Evolutionary conservation across 2,329 filamentous ascomycete species (phyloP).

Genomic region (Amphichorda felina): DNA sequence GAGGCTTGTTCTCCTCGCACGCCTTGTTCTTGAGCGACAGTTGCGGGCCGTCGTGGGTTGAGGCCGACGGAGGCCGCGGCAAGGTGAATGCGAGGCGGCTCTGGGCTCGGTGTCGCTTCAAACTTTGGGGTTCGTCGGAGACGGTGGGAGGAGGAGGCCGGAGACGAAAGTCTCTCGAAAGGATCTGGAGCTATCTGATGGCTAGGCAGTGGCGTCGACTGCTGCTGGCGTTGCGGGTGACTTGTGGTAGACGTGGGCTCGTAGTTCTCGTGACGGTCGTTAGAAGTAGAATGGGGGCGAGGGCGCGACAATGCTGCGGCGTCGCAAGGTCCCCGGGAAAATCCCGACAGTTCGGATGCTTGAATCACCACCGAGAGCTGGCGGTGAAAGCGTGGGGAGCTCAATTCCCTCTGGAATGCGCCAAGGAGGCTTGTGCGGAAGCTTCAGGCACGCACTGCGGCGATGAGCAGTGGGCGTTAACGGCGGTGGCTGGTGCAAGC

Average conservation of each 20-base stretch:
- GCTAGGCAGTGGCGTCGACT: constrained; percentile 12
- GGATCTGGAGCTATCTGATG: constrained; percentile 20
- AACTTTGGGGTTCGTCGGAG: constrained; percentile 42
- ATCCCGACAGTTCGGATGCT: constrained; percentile 34
- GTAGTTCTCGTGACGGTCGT: constrained; percentile 45
- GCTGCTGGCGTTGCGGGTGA: constrained; percentile 30
- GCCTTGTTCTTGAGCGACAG: too few relatives aligned
- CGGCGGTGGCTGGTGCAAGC: neutral
- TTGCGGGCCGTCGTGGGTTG: constrained; percentile 18
- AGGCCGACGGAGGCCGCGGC: constrained; percentile 36
- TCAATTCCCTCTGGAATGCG: constrained; percentile 1
- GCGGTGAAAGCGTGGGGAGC: constrained; percentile 1
- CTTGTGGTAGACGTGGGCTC: constrained; percentile 29
- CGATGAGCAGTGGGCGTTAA: neutral
- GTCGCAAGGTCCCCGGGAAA: constrained; percentile 19
- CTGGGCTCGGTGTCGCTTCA: constrained; percentile 28
- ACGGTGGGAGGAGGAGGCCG: constrained; percentile 31
- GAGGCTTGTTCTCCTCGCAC: too few relatives aligned
- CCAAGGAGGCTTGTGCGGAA: neutral
- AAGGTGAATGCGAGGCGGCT: constrained; percentile 29
- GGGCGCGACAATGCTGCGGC: constrained; percentile 34
- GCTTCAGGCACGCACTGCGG: neutral
- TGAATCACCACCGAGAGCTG: constrained; percentile 21
- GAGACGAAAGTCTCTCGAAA: constrained; percentile 23
- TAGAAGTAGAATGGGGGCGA: constrained; percentile 24